phyloP scores from a whole-genome alignment of 1,284 basidiomycete genomes.

The Sporisorium graminicola region DNA sequence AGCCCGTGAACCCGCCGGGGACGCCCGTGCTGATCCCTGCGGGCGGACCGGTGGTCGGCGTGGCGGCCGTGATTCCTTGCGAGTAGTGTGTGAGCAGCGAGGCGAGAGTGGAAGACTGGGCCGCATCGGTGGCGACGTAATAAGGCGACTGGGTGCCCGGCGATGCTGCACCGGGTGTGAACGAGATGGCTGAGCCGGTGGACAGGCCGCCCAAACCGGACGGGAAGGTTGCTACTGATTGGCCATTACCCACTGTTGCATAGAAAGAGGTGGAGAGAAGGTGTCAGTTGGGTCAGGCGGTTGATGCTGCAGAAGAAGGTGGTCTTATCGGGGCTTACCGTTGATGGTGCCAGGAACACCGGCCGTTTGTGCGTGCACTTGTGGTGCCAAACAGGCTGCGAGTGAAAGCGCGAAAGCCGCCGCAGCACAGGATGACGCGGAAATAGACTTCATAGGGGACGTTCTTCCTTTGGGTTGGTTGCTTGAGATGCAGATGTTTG shows the following conservation, averaged over 20 bases:
- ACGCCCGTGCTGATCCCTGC: constrained; percentile 35
- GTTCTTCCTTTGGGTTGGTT: neutral
- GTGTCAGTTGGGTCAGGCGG: neutral
- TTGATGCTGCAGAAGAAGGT: too few relatives aligned
- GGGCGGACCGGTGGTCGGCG: constrained; percentile 41
- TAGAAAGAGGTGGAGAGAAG: neutral
- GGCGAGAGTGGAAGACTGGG: constrained; percentile 25
- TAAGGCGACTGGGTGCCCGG: constrained; percentile 17
- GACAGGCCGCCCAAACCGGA: constrained; percentile 30
- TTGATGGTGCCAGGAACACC: constrained; percentile 40
- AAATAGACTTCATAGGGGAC: constrained; percentile 14
- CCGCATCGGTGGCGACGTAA: constrained; percentile 42
- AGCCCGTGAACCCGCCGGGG: constrained; percentile 38
- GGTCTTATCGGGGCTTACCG: constrained; percentile 21
- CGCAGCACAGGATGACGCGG: neutral
- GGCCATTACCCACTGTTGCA: constrained; percentile 36
- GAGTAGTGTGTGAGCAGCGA: constrained; percentile 43
- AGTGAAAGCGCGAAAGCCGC: constrained; percentile 1
- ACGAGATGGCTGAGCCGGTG: constrained; percentile 17
- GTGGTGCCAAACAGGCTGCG: constrained; percentile 2
- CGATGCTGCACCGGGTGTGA: constrained; percentile 35
- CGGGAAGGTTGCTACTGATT: constrained; percentile 31
- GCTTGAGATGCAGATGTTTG: neutral
- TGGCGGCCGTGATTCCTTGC: constrained; percentile 36
- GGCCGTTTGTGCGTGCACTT: constrained; percentile 21